A percentile compares a stretch with the other conserved stretches of the same genome.
Evolutionary conservation across 23 red algal genomes (phyloP).

Genomic region (Chondrus crispus): DNA sequence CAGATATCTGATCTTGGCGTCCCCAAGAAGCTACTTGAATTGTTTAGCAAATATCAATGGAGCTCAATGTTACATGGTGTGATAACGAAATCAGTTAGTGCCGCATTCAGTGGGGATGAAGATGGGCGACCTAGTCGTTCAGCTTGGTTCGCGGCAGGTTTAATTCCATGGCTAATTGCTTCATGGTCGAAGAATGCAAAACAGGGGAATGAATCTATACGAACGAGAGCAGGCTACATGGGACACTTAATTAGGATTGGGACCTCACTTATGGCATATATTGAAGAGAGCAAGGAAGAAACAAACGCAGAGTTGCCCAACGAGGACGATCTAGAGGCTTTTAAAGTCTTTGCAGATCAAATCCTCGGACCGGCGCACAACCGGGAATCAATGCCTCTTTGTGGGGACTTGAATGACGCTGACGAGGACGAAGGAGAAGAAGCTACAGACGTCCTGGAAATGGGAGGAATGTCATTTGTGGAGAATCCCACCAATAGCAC

Average conservation of each 20-base stretch:
- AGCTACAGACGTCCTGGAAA: constrained; percentile 52
- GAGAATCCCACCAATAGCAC: constrained; percentile 11
- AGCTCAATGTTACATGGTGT: constrained; percentile 78
- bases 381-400: constrained; percentile 29
- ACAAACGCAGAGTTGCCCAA: constrained; percentile 14
- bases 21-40: constrained; percentile 44
- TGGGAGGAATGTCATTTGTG: constrained; percentile 34
- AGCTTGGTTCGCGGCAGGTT: constrained; percentile 59
- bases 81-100: constrained; percentile 33
- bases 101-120: background rate
- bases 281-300: constrained; percentile 26
- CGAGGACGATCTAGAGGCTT: constrained; percentile 2
- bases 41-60: constrained; percentile 72
- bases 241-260: constrained; percentile 73
- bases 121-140: background rate
- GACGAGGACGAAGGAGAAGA: constrained; percentile 32
- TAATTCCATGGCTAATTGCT: constrained; percentile 57
- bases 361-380: constrained; percentile 20
- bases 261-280: constrained; percentile 14
- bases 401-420: background rate
- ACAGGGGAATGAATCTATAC: background rate
- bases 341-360: constrained; percentile 22
- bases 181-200: constrained; percentile 33
- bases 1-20: constrained; percentile 25
- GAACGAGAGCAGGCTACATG: constrained; percentile 64